Evolutionary conservation across 1,284 basidiomycete genomes (phyloP).

Genomic region (Thecaphora thlaspeos): DNA sequence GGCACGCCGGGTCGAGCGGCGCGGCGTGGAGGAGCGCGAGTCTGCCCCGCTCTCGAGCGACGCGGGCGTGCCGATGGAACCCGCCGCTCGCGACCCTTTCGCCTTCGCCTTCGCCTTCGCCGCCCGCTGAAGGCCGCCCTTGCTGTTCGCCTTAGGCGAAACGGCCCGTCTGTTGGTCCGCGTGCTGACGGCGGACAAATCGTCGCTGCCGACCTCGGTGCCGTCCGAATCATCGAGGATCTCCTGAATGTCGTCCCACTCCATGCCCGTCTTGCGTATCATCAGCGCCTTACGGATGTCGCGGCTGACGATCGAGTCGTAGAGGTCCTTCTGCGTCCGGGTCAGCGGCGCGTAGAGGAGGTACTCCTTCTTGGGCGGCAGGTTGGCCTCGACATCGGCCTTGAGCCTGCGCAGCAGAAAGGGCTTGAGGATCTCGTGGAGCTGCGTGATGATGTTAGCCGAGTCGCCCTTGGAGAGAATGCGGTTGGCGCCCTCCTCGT

Average conservation of each 20-base stretch:
- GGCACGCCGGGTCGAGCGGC: too few relatives aligned
- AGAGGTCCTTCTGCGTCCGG: conserved; percentile 86
- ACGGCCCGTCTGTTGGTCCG: too few relatives aligned
- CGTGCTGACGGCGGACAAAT: too few relatives aligned
- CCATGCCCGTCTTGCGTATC: conserved; percentile 67
- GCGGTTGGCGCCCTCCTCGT: conserved; percentile 82
- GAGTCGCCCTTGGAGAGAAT: conserved; percentile 97
- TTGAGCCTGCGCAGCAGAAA: conserved; percentile 95
- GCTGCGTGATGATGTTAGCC: conserved; percentile 90
- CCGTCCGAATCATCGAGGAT: conserved; percentile 60
- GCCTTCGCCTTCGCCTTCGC: too few relatives aligned
- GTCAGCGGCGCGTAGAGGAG: conserved; percentile 98
- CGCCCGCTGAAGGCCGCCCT: too few relatives aligned
- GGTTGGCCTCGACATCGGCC: conserved; percentile 96
- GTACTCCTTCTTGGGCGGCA: conserved; percentile 99
- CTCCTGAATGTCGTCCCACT: too few relatives aligned
- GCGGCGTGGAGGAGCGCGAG: too few relatives aligned
- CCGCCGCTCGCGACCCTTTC: too few relatives aligned
- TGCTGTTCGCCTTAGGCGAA: too few relatives aligned
- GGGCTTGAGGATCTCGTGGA: conserved; percentile 96
- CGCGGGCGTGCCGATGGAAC: too few relatives aligned
- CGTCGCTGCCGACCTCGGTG: conserved; percentile 33
- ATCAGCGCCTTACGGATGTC: too few relatives aligned
- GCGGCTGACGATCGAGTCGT: conserved; percentile 96
- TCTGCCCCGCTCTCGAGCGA: too few relatives aligned